Evolutionary conservation across 2,329 filamentous ascomycete species (phyloP).

Genomic region (Aspergillus intermedius): DNA sequence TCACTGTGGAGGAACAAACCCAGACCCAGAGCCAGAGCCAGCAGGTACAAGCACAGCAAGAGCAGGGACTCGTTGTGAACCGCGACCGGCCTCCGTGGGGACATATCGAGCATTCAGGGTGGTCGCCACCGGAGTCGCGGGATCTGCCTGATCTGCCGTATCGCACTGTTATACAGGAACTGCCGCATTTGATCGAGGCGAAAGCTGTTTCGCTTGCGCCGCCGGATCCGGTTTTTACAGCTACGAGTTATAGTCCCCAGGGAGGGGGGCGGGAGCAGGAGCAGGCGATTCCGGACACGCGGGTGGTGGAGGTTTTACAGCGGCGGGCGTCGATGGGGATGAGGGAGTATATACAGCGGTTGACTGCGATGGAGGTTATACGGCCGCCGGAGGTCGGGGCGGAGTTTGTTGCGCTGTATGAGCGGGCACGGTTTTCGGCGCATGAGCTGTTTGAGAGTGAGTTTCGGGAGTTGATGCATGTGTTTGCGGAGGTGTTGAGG

Average conservation of each 20-base stretch:
- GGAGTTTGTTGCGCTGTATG: constrained; percentile 69
- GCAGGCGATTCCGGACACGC: constrained; percentile 51
- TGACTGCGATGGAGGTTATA: constrained; percentile 62
- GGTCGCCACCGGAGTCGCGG: constrained; percentile 70
- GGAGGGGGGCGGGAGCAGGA: constrained; percentile 21
- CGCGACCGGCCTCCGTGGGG: constrained; percentile 63
- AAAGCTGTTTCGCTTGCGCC: constrained; percentile 84
- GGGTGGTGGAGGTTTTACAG: constrained; percentile 65
- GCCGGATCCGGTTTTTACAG: constrained; percentile 39
- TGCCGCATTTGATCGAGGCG: constrained; percentile 85
- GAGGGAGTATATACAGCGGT: constrained; percentile 68
- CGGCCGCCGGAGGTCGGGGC: constrained; percentile 43
- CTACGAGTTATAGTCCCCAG: constrained; percentile 30
- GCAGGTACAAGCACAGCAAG: too few relatives aligned
- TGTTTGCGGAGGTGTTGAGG: constrained; percentile 74
- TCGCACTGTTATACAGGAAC: constrained; percentile 68
- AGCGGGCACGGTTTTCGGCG: constrained; percentile 75
- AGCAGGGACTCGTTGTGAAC: constrained; percentile 21
- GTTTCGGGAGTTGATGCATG: constrained; percentile 73
- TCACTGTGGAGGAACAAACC: constrained; percentile 35
- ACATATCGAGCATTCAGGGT: constrained; percentile 76
- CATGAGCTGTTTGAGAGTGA: constrained; percentile 59
- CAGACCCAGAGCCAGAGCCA: constrained; percentile 21
- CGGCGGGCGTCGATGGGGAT: constrained; percentile 65
- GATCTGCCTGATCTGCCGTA: constrained; percentile 81